Conservation (phyloP, 495 filamentous ascomycete species). For the Pyronema domesticum region DNA sequence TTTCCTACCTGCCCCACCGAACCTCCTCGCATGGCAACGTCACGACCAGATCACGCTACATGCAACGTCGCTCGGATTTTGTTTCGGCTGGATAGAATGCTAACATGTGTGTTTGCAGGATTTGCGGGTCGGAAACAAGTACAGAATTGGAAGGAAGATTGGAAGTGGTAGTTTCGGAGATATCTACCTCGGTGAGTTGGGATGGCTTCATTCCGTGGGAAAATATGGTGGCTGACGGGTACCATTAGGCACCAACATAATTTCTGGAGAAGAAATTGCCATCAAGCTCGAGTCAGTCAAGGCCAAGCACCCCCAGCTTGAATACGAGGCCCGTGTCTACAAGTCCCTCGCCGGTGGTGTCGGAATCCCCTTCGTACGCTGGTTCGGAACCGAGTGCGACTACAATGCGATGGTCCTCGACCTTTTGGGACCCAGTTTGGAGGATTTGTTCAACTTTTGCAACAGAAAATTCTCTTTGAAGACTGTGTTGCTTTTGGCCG, state of each 20-base stretch:
- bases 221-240: neutral
- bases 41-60: neutral
- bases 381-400: constrained; percentile 99
- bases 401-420: constrained; percentile 99
- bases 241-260: constrained; percentile 81
- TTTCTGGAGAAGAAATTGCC: constrained; percentile 98
- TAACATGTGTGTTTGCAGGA: constrained; percentile 42
- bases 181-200: constrained; percentile 72
- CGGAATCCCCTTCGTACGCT: constrained; percentile 96
- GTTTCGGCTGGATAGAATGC: constrained; percentile 10
- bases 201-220: too few relatives aligned
- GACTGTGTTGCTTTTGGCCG: constrained; percentile 94
- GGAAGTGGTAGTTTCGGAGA: constrained; percentile 97
- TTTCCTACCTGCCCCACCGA: constrained; percentile 9
- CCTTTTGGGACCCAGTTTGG: constrained; percentile 87
- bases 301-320: constrained; percentile 97
- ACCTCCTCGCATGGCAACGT: neutral
- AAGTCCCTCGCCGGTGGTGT: constrained; percentile 87
- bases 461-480: constrained; percentile 99
- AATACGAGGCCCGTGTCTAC: constrained; percentile 99
- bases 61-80: constrained; percentile 4
- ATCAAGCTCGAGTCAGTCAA: constrained; percentile 99
- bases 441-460: constrained; percentile 99
- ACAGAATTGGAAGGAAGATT: constrained; percentile 98
- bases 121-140: constrained; percentile 98